Conservation (phyloP, 2,329 filamentous ascomycete species). For the Cucurbitaria berberidis region DNA sequence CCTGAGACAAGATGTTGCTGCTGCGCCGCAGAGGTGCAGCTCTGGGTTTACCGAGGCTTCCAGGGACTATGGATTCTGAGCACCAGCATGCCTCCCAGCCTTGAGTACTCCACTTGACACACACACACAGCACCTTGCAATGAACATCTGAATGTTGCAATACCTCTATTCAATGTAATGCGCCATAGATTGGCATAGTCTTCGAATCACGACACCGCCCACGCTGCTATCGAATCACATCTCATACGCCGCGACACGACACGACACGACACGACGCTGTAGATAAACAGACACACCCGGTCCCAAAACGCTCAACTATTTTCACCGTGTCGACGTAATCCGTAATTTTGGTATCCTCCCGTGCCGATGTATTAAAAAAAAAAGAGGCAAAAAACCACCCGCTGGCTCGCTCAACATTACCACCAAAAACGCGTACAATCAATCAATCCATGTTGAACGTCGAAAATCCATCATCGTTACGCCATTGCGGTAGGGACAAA, state of each 20-base stretch:
- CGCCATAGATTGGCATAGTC: slow-evolving; percentile 1
- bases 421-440: background rate
- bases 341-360: slow-evolving; percentile 1
- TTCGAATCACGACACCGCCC: slow-evolving; percentile 7
- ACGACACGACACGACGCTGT: background rate
- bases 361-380: background rate
- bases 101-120: background rate
- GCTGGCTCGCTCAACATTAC: background rate
- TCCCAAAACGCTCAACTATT: background rate
- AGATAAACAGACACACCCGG: background rate
- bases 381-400: background rate
- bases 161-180: slow-evolving; percentile 7
- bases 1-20: background rate
- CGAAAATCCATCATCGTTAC: background rate
- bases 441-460: too few species aligned
- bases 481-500: slow-evolving; percentile 1
- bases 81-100: too few species aligned
- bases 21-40: slow-evolving; percentile 8
- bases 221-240: slow-evolving; percentile 7
- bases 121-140: background rate
- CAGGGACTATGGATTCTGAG: too few species aligned
- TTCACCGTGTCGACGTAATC: background rate
- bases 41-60: background rate
- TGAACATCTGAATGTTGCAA: background rate
- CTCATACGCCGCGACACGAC: slow-evolving; percentile 8